Evolutionary conservation across 352 stramenopile genomes (phyloP).

Genomic region (Globisporangium nodosum): DNA sequence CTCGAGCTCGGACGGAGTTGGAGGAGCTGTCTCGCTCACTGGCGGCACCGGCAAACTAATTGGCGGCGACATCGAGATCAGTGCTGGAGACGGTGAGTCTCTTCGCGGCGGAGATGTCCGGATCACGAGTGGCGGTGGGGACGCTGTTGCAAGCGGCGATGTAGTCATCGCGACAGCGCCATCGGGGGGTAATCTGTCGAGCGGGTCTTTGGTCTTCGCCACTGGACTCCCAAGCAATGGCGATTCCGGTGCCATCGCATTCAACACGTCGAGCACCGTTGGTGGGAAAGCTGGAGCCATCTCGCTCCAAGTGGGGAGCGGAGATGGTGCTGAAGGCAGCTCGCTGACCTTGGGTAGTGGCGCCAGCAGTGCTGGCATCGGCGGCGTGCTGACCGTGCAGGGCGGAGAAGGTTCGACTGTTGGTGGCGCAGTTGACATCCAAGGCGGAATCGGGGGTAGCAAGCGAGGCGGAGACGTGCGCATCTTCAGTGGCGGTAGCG

Average conservation of each 20-base stretch:
- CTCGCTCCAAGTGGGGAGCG: slow-evolving; percentile 4
- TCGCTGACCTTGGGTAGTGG: not conserved
- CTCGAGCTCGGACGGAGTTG: slow-evolving; percentile 8
- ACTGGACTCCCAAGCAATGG: slow-evolving; percentile 3
- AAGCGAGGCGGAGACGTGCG: slow-evolving; percentile 8
- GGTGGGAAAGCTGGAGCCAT: slow-evolving; percentile 8
- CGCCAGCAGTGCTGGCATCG: slow-evolving; percentile 4
- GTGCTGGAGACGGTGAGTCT: slow-evolving; percentile 9
- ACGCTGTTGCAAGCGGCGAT: slow-evolving; percentile 3
- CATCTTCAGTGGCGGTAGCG: slow-evolving; percentile 14
- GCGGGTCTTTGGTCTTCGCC: slow-evolving; percentile 2
- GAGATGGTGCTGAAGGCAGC: not conserved
- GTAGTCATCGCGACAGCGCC: slow-evolving; percentile 5
- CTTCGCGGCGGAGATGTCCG: slow-evolving; percentile 5
- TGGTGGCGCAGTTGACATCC: slow-evolving; percentile 9
- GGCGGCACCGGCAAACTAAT: slow-evolving; percentile 13
- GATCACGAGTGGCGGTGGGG: slow-evolving; percentile 7
- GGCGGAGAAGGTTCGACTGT: slow-evolving; percentile 9
- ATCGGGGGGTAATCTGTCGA: not conserved
- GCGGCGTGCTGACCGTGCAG: slow-evolving; percentile 2
- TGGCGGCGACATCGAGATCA: slow-evolving; percentile 21
- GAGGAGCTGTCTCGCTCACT: slow-evolving; percentile 18
- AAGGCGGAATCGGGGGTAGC: slow-evolving; percentile 1
- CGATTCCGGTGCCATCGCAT: slow-evolving; percentile 5
- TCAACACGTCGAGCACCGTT: slow-evolving; percentile 2